A percentile compares a stretch with the other conserved stretches of the same genome.
Conservation (phyloP, 1,284 basidiomycete genomes). For the Coniophora puteana region DNA sequence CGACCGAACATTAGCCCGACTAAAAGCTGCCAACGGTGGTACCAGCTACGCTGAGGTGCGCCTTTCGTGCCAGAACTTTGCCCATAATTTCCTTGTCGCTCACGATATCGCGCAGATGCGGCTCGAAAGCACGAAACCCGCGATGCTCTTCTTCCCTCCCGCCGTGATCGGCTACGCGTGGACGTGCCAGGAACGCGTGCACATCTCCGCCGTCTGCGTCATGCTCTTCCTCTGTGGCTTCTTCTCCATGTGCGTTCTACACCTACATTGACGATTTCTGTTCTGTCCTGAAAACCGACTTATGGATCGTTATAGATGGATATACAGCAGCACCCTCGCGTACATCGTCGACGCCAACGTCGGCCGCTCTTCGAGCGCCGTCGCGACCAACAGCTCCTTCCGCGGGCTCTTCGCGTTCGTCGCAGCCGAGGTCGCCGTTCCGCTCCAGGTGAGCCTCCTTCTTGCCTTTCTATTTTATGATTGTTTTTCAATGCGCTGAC, state of each 20-base stretch:
- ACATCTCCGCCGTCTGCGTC: conserved; percentile 60
- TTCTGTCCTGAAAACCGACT: too few relatives aligned
- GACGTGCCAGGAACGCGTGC: conserved; percentile 58
- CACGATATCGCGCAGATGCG: conserved; percentile 58
- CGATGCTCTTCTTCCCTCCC: conserved; percentile 48
- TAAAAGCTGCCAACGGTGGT: conserved; percentile 61
- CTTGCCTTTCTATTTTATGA: not conserved
- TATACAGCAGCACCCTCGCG: conserved; percentile 63
- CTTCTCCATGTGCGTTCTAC: conserved; percentile 53
- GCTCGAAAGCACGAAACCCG: conserved; percentile 55
- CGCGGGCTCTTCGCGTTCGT: conserved; percentile 67
- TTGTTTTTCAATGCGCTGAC: conserved; percentile 1
- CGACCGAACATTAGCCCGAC: conserved; percentile 52
- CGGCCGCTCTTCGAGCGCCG: conserved; percentile 65
- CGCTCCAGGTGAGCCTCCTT: conserved; percentile 43
- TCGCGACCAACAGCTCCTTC: conserved; percentile 65
- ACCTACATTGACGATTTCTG: conserved; percentile 10
- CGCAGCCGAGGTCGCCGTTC: conserved; percentile 64
- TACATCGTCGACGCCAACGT: conserved; percentile 74
- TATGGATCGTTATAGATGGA: conserved; percentile 45
- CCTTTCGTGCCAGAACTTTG: not conserved
- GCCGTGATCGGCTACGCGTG: conserved; percentile 69
- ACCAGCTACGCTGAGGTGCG: conserved; percentile 57
- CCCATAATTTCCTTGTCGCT: too few relatives aligned
- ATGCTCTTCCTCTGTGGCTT: conserved; percentile 65